These are phyloP conservation scores for Ganoderma sinense DNA, from an alignment of 1,284 basidiomycete species.

Conservation along the genomic window DNA sequence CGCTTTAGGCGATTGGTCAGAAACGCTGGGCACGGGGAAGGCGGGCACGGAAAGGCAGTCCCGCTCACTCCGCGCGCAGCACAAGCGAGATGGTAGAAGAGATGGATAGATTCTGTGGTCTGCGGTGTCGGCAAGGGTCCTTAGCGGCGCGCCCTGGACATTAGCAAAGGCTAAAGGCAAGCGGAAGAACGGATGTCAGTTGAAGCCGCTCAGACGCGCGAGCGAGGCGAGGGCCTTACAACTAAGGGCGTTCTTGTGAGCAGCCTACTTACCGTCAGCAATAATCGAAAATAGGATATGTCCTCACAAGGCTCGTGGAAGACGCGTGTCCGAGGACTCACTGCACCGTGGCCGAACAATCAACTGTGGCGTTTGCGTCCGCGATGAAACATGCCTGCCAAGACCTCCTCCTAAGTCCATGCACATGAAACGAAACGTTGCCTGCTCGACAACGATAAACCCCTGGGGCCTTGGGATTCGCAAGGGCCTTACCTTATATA, in stretches of 20 bases:
- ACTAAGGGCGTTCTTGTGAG: background rate
- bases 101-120: background rate
- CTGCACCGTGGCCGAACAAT: background rate
- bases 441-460: background rate
- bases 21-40: background rate
- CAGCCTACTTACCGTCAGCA: background rate
- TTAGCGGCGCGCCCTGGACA: background rate
- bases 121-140: background rate
- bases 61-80: background rate
- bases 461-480: background rate
- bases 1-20: background rate
- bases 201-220: background rate
- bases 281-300: background rate
- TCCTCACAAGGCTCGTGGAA: background rate
- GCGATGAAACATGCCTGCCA: background rate
- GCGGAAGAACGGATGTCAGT: background rate
- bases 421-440: background rate
- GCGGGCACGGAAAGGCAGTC: background rate
- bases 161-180: slow-evolving; percentile 7
- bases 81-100: background rate
- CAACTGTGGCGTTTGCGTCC: background rate
- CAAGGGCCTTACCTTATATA: too few species aligned
- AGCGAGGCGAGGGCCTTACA: background rate
- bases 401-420: background rate
- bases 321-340: background rate